phyloP scores from a whole-genome alignment of 257 asterid species.

The Jasminum sambac region DNA sequence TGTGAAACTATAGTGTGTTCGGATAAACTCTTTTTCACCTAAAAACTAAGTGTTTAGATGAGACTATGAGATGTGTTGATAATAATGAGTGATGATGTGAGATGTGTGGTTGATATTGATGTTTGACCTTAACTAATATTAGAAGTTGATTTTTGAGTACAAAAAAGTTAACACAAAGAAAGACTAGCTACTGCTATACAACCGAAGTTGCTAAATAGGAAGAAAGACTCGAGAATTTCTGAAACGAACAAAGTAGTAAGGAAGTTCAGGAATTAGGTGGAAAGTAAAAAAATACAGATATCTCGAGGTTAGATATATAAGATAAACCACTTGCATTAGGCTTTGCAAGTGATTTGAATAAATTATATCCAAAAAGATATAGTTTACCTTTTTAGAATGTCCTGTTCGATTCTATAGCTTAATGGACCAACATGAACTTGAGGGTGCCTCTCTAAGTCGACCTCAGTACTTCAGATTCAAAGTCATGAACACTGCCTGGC shows the following conservation, averaged over 20 bases:
- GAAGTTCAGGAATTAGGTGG: neutral
- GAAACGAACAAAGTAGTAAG: neutral
- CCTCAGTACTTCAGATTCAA: conserved; percentile 76
- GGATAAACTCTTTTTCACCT: too few relatives aligned
- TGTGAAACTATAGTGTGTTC: too few relatives aligned
- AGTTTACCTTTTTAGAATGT: conserved; percentile 74
- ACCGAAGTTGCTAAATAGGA: neutral
- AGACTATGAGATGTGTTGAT: too few relatives aligned
- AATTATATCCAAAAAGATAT: conserved; percentile 7
- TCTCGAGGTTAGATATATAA: too few relatives aligned
- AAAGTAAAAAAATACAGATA: neutral
- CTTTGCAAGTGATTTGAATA: neutral
- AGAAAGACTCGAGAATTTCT: neutral
- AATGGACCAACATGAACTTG: conserved; percentile 80
- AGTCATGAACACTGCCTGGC: conserved; percentile 53
- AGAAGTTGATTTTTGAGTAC: too few relatives aligned
- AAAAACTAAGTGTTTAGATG: too few relatives aligned
- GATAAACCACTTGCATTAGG: neutral
- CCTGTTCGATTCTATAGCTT: conserved; percentile 58
- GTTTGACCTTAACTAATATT: too few relatives aligned
- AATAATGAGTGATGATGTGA: too few relatives aligned
- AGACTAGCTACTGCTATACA: too few relatives aligned
- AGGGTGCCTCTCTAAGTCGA: conserved; percentile 68
- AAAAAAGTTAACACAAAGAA: too few relatives aligned
- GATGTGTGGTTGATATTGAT: too few relatives aligned